Evolutionary conservation across 2,329 filamentous ascomycete species (phyloP).

Genomic region (Pyricularia grisea): DNA sequence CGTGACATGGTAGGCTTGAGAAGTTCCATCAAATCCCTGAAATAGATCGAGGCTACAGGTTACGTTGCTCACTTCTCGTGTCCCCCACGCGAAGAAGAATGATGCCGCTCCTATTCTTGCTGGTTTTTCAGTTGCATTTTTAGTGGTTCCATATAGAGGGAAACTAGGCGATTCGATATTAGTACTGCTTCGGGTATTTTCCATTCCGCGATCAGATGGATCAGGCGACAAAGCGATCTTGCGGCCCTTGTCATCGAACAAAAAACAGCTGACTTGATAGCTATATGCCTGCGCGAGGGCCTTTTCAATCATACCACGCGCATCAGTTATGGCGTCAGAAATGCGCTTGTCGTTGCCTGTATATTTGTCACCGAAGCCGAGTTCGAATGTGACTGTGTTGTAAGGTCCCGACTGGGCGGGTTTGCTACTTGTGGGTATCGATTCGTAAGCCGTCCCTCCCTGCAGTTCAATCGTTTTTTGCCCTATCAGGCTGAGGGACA

Average conservation of each 20-base stretch:
- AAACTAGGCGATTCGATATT: background rate
- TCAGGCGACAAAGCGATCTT: background rate
- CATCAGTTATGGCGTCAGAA: background rate
- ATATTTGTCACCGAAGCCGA: background rate
- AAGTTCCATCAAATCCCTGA: background rate
- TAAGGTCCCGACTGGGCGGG: background rate
- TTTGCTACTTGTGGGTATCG: background rate
- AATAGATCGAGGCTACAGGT: background rate
- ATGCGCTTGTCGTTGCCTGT: background rate
- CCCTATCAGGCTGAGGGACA: background rate
- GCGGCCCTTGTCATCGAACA: background rate
- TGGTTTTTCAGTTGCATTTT: background rate
- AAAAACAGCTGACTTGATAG: background rate
- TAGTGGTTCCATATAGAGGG: too few species aligned
- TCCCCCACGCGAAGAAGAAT: background rate
- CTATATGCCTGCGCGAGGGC: background rate
- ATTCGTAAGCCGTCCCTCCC: background rate
- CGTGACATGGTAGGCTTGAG: background rate
- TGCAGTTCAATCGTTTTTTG: background rate
- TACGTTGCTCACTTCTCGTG: background rate
- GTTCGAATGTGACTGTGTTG: background rate
- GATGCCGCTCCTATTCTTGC: background rate
- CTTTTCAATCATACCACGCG: background rate
- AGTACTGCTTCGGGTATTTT: background rate
- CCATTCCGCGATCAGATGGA: background rate